phyloP scores from a whole-genome alignment of 192 early-diverging fungal species.

The Entophlyctis luteolus region DNA sequence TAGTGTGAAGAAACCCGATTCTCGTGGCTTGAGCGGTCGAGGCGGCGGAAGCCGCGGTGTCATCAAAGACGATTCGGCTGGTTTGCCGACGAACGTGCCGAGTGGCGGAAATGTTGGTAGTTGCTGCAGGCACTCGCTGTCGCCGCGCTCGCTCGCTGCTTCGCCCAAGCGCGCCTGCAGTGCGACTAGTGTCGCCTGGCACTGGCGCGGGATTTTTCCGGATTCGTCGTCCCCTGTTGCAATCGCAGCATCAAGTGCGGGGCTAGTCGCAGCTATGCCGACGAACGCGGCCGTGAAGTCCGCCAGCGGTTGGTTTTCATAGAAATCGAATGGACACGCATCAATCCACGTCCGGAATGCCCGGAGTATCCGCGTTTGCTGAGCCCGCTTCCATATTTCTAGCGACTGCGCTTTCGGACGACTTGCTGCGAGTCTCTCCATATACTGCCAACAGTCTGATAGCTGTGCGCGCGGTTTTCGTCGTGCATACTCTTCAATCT shows the following conservation, averaged over 20 bases:
- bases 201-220: constrained; percentile 33
- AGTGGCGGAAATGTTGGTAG: too few species aligned
- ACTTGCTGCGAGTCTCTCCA: not conserved
- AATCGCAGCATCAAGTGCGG: constrained; percentile 27
- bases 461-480: not conserved
- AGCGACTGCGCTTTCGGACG: not conserved
- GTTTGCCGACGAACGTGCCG: too few species aligned
- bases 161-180: not conserved
- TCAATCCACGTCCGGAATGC: constrained; percentile 54
- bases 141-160: not conserved
- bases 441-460: not conserved
- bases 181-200: not conserved
- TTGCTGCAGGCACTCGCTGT: not conserved
- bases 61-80: too few species aligned
- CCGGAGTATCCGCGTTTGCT: constrained; percentile 41
- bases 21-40: too few species aligned
- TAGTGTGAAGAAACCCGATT: too few species aligned
- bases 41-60: too few species aligned
- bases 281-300: constrained; percentile 31
- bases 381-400: constrained; percentile 25
- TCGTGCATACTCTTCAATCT: constrained; percentile 29
- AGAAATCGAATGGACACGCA: constrained; percentile 37
- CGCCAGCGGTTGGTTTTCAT: constrained; percentile 1
- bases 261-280: constrained; percentile 24
- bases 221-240: constrained; percentile 27